Evolutionary conservation across 148 eudicot species (phyloP).

Genomic region (Fagopyrum esculentum): DNA sequence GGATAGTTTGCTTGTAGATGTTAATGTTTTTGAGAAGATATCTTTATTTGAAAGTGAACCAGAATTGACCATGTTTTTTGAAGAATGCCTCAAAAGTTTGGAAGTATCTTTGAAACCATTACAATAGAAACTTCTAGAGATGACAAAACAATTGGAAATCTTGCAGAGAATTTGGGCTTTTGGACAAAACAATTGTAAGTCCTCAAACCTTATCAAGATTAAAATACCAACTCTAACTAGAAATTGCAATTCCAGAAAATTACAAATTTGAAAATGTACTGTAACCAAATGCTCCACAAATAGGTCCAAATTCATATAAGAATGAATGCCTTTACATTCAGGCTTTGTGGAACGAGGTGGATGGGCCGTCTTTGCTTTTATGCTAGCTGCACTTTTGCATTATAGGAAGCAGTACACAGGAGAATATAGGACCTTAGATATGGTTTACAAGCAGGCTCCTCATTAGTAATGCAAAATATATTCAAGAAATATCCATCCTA

Average conservation of each 20-base stretch:
- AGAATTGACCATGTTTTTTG: constrained; percentile 30
- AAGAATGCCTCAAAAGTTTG: constrained; percentile 40
- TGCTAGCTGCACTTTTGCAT: constrained; percentile 73
- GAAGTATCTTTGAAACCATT: constrained; percentile 51
- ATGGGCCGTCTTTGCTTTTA: constrained; percentile 91
- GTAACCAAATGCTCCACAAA: no score
- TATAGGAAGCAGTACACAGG: constrained; percentile 66
- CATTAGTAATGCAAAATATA: constrained; percentile 8
- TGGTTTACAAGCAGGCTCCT: constrained; percentile 91
- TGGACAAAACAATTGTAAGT: constrained; percentile 40
- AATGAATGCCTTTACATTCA: no score
- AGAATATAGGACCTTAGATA: constrained; percentile 82
- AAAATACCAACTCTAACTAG: no score
- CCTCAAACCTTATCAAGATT: constrained; percentile 7
- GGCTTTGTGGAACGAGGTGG: constrained; percentile 89
- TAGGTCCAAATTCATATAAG: no score
- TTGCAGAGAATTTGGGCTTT: constrained; percentile 38
- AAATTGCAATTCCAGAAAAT: no score
- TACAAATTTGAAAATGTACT: no score
- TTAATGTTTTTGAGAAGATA: constrained; percentile 30
- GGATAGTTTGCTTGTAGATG: constrained; percentile 30
- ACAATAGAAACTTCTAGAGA: constrained; percentile 48
- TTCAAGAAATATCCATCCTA: no score
- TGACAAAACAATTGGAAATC: constrained; percentile 49
- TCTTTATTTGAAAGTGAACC: constrained; percentile 28